Percentiles rank a stretch among this genome's conserved stretches.
These are phyloP conservation scores for Eucalyptus curtisii DNA, from an alignment of 345 rosid species.

Conservation along the genomic window DNA sequence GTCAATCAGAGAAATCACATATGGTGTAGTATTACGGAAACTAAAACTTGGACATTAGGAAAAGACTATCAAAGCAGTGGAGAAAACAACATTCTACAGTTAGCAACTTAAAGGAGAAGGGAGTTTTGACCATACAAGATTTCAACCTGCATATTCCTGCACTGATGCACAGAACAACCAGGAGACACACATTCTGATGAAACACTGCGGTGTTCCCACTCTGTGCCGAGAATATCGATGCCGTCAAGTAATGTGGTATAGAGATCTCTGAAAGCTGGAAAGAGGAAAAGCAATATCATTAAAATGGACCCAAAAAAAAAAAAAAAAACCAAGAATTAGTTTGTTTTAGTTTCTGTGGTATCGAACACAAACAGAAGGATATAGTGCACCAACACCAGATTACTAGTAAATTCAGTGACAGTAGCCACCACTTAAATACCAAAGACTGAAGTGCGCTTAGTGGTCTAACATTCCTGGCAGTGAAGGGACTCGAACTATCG, in stretches of 20 bases:
- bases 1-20: not conserved
- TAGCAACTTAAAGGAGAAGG: constrained; percentile 15
- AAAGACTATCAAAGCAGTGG: not conserved
- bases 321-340: not conserved
- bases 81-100: not conserved
- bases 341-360: not conserved
- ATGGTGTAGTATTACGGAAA: not conserved
- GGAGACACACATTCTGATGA: constrained; percentile 52
- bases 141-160: constrained; percentile 96
- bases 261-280: constrained; percentile 78
- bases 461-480: not conserved
- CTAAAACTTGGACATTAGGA: not conserved
- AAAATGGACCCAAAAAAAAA: not conserved
- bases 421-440: not conserved
- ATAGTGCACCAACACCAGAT: not conserved
- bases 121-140: constrained; percentile 65
- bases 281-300: not conserved
- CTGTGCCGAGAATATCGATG: constrained; percentile 87
- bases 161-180: constrained; percentile 57
- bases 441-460: not conserved
- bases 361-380: not conserved
- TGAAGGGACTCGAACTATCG: not conserved
- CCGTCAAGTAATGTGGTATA: constrained; percentile 89
- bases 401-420: not conserved
- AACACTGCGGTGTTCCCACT: constrained; percentile 60